Percentiles rank a stretch among this genome's conserved stretches.
phyloP scores from a whole-genome alignment of 176 grass and related monocot genomes.

The Panicum miliaceum region DNA sequence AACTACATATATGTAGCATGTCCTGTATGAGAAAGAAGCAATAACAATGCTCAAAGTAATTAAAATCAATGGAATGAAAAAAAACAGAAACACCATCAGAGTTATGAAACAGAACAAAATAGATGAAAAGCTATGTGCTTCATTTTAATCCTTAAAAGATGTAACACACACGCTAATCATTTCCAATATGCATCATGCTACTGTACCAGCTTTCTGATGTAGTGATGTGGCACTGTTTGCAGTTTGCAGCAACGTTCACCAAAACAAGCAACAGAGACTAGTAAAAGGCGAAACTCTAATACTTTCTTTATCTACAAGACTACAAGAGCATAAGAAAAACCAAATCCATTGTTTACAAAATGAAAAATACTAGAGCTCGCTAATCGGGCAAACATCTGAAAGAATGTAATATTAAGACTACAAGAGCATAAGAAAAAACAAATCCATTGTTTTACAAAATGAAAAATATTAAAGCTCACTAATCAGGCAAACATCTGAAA shows the following conservation, averaged over 20 bases:
- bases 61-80: neutral
- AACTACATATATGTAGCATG: conserved; percentile 9
- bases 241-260: conserved; percentile 28
- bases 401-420: neutral
- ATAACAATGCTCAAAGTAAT: neutral
- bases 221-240: neutral
- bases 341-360: neutral
- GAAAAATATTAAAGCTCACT: conserved; percentile 15
- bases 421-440: neutral
- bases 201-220: conserved; percentile 10
- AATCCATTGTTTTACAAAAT: neutral
- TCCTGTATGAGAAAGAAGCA: neutral
- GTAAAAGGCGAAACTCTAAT: conserved; percentile 3
- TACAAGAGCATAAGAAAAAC: conserved; percentile 4
- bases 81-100: neutral
- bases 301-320: neutral
- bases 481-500: conserved; percentile 30
- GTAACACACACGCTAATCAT: neutral
- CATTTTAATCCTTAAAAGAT: conserved; percentile 19
- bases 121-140: conserved; percentile 6
- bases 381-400: conserved; percentile 23
- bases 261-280: conserved; percentile 5
- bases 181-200: conserved; percentile 24
- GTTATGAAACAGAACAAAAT: neutral
- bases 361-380: conserved; percentile 14